Percentiles rank a stretch among this genome's conserved stretches.
These are phyloP conservation scores for Maudiozyma serrabonitensis DNA, from an alignment of 805 yeast species.

Conservation along the genomic window DNA sequence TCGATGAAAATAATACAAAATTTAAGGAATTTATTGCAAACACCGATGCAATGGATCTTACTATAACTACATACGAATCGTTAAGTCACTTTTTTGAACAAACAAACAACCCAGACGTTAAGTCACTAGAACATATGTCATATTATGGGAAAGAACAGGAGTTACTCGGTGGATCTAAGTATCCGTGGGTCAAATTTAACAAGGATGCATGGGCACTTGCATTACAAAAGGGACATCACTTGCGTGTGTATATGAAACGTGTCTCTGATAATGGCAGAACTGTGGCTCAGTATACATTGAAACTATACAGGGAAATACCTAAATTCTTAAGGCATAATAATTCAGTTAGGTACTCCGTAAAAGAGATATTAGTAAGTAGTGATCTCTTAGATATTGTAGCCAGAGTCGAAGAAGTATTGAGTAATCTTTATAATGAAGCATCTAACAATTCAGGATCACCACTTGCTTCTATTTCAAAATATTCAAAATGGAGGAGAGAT, in stretches of 20 bases:
- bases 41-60: slow-evolving; percentile 22
- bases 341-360: slow-evolving; percentile 8
- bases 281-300: slow-evolving; percentile 8
- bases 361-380: slow-evolving; percentile 6
- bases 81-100: slow-evolving; percentile 26
- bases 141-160: slow-evolving; percentile 10
- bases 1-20: slow-evolving; percentile 3
- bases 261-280: neutral
- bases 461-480: slow-evolving; percentile 12
- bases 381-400: slow-evolving; percentile 10
- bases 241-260: slow-evolving; percentile 21
- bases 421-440: neutral
- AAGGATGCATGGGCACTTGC: slow-evolving; percentile 27
- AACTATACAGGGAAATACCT: slow-evolving; percentile 13
- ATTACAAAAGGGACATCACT: slow-evolving; percentile 11
- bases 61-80: slow-evolving; percentile 33
- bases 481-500: slow-evolving; percentile 27
- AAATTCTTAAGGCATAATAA: slow-evolving; percentile 10
- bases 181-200: slow-evolving; percentile 30
- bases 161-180: slow-evolving; percentile 18
- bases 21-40: slow-evolving; percentile 11
- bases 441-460: too few species aligned
- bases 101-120: slow-evolving; percentile 1
- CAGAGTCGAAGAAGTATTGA: slow-evolving; percentile 13
- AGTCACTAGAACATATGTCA: slow-evolving; percentile 5